Conservation (phyloP, 139 green algal species). For the Yamagishiella unicocca region DNA sequence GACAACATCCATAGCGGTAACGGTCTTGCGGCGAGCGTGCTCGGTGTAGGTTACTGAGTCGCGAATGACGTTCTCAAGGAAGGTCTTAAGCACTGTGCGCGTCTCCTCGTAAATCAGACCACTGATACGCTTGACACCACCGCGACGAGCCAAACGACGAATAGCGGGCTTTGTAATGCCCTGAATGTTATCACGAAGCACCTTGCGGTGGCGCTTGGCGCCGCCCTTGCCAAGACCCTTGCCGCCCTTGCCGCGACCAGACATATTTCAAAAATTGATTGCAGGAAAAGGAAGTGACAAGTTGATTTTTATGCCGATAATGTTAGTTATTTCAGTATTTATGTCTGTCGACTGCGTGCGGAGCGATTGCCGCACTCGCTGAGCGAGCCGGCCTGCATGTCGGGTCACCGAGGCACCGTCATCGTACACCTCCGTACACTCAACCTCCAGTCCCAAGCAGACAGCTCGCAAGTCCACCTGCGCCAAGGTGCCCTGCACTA, state of each 20-base stretch:
- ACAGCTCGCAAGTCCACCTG: too few relatives aligned
- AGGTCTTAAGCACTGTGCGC: slow-evolving; percentile 91
- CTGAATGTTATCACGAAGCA: slow-evolving; percentile 95
- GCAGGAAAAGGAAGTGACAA: too few relatives aligned
- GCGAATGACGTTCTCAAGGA: slow-evolving; percentile 94
- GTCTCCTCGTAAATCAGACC: slow-evolving; percentile 96
- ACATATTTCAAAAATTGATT: too few relatives aligned
- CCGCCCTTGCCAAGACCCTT: slow-evolving; percentile 93
- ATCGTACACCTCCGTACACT: too few relatives aligned
- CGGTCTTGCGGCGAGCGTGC: slow-evolving; percentile 96
- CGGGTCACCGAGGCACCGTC: too few relatives aligned
- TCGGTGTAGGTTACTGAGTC: slow-evolving; percentile 98
- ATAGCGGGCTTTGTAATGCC: slow-evolving; percentile 96
- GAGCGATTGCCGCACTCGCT: too few relatives aligned
- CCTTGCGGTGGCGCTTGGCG: slow-evolving; percentile 94
- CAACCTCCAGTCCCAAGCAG: too few relatives aligned
- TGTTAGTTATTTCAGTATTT: too few relatives aligned
- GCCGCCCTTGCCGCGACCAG: slow-evolving; percentile 85
- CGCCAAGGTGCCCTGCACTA: too few relatives aligned
- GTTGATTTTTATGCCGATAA: too few relatives aligned
- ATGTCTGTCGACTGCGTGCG: too few relatives aligned
- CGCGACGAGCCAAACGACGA: slow-evolving; percentile 86
- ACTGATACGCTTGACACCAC: slow-evolving; percentile 91
- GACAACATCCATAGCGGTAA: slow-evolving; percentile 96
- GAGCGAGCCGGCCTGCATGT: too few relatives aligned